Base-by-base conservation (phyloP, 2,329 filamentous ascomycete genomes). In the Fusarium nanum region DNA sequence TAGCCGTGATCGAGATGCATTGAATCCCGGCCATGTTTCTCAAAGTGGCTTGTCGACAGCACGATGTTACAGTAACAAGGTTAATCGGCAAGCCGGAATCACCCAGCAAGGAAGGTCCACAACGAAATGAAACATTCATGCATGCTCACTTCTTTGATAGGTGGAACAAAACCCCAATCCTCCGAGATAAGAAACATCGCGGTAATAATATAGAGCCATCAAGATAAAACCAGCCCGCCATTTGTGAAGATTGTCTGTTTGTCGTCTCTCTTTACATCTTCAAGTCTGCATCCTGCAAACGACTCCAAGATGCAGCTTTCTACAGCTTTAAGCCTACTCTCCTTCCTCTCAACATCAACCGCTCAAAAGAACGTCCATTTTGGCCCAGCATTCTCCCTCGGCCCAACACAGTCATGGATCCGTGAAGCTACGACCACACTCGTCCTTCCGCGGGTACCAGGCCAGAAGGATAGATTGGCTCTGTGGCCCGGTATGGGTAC, bases 401-500 rank as follows among this genome's bases (percentile, higher is more conserved):
- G 67, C 2, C 65, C 67, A 11, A 70, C 67, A 2, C 56, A 54
- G 1, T 69, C 67, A 40, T 70, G 65, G 65, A 70, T 70, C 20
- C 61, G 67, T 7, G 67, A 69, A 48, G 56, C 67, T 18, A 69
- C 55, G 0, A 70, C 67, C 1, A 70, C 65, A 0, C 57, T 70
- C 7, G 61, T 69, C 20, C 41, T 70, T 7, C 67, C 67, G 7
- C 32, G 54, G 2, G 61, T 69, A 7, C 67, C 67, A 3, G 59
- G 42, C 6, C 66, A 67, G 5, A 62, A 69, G 6, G 67, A 70
- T 16, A 50, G 67, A 2, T 22, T 70, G 28, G 67, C 67, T 28
- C 22, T 70, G 4, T 70, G 67, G 67, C 65, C 67, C 0, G 67
- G 67, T 13, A 70, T 70, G 67, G 67, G 66, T 1, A 70, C 61